Conservation (phyloP, 1,284 basidiomycete species). For the Mycosarcoma maydis region DNA sequence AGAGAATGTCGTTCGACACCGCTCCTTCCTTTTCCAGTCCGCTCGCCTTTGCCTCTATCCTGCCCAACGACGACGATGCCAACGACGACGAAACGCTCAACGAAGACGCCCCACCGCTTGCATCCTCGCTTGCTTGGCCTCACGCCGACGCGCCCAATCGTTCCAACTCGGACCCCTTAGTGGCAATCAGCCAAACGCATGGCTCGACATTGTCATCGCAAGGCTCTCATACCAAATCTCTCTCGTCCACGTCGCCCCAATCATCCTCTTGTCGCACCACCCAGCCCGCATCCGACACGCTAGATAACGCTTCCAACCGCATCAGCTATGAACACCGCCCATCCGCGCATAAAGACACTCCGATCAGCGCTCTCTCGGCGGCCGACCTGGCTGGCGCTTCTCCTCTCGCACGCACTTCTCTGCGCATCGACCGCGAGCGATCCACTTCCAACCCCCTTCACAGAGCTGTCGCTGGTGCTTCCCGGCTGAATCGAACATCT, state of each 20-base stretch:
- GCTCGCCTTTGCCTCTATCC: constrained; percentile 58
- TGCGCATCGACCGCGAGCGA: constrained; percentile 31
- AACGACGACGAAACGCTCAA: constrained; percentile 32
- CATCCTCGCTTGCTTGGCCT: constrained; percentile 5
- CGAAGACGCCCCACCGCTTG: background rate
- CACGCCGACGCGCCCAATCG: background rate
- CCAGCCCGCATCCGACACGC: constrained; percentile 27
- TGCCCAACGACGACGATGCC: constrained; percentile 54
- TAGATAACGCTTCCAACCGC: constrained; percentile 12
- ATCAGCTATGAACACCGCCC: constrained; percentile 17
- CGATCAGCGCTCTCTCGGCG: background rate
- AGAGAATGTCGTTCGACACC: constrained; percentile 54
- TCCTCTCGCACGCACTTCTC: constrained; percentile 13
- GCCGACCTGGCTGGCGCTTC: constrained; percentile 14
- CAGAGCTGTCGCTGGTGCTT: constrained; percentile 25
- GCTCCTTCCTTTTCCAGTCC: constrained; percentile 64
- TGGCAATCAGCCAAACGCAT: constrained; percentile 10
- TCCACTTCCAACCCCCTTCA: constrained; percentile 36
- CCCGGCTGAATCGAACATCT: constrained; percentile 23
- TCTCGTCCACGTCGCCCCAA: constrained; percentile 35
- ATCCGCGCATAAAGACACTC: constrained; percentile 10
- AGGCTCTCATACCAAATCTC: constrained; percentile 15
- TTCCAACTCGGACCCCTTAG: constrained; percentile 11
- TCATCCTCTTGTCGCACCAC: constrained; percentile 31
- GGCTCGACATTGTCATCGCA: constrained; percentile 31